phyloP scores from a whole-genome alignment of 805 yeast genomes.

The Vanderwaltozyma yarrowii region DNA sequence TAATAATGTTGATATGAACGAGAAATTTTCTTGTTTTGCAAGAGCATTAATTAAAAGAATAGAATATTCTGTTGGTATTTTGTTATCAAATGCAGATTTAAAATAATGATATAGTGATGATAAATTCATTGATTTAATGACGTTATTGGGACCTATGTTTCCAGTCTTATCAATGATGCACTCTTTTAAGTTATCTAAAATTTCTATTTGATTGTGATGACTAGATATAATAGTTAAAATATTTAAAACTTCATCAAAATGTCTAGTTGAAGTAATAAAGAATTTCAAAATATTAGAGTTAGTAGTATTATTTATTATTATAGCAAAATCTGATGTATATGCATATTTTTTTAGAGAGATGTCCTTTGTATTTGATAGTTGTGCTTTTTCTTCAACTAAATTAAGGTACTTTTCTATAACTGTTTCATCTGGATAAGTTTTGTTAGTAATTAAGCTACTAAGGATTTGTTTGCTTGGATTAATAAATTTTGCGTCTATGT shows the following conservation, averaged over 20 bases:
- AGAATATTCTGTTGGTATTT: neutral
- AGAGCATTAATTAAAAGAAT: neutral
- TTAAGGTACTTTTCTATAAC: constrained; percentile 10
- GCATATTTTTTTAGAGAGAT: constrained; percentile 4
- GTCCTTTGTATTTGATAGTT: neutral
- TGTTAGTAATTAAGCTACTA: constrained; percentile 7
- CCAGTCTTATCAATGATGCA: neutral
- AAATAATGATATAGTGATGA: neutral
- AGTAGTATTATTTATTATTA: constrained; percentile 11
- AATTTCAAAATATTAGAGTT: constrained; percentile 7
- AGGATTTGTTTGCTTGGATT: constrained; percentile 10
- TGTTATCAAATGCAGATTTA: too few species aligned
- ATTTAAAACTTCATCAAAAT: constrained; percentile 13
- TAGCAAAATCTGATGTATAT: constrained; percentile 15
- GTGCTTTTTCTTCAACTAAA: constrained; percentile 4
- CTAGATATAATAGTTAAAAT: constrained; percentile 9
- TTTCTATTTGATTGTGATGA: constrained; percentile 6
- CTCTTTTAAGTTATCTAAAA: constrained; percentile 1
- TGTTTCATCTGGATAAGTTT: constrained; percentile 8
- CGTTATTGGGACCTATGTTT: neutral
- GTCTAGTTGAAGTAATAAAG: constrained; percentile 16
- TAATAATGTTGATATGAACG: neutral
- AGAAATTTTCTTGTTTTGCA: neutral
- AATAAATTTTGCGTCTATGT: constrained; percentile 6
- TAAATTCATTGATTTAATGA: neutral